Conservation (phyloP, 805 yeast species). For the Lachancea sp. region DNA sequence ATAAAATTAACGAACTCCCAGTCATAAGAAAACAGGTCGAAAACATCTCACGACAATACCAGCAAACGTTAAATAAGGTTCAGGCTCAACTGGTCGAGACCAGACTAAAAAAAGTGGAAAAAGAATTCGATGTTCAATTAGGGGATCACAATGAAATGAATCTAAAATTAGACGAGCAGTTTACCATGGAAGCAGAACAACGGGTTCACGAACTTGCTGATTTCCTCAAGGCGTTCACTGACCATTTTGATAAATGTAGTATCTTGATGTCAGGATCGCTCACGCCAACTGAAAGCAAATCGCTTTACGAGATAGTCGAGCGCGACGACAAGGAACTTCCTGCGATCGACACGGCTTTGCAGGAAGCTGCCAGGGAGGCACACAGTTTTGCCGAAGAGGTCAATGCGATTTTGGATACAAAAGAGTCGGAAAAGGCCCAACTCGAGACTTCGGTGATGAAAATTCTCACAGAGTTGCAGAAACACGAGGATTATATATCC, state of each 20-base stretch:
- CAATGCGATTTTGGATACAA: conserved; percentile 30
- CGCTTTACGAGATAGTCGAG: conserved; percentile 42
- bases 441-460: conserved; percentile 16
- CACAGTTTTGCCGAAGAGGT: conserved; percentile 17
- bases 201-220: conserved; percentile 66
- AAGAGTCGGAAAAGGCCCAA: conserved; percentile 17
- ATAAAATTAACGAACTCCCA: conserved; percentile 32
- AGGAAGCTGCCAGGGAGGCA: conserved; percentile 33
- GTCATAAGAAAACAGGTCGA: conserved; percentile 24
- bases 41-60: conserved; percentile 27
- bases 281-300: conserved; percentile 29
- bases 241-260: conserved; percentile 75
- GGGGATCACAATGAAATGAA: conserved; percentile 20
- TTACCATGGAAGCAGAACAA: conserved; percentile 44
- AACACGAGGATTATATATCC: conserved; percentile 25
- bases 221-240: conserved; percentile 62
- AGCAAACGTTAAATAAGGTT: conserved; percentile 27
- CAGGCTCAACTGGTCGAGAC: conserved; percentile 20
- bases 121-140: conserved; percentile 19
- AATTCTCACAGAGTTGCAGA: conserved; percentile 22
- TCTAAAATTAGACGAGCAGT: conserved; percentile 23
- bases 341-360: conserved; percentile 45
- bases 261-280: conserved; percentile 30
- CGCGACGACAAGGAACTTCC: conserved; percentile 53
- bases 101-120: conserved; percentile 17